Conservation (phyloP, 2,329 filamentous ascomycete species). For the Fusarium bulbicola region DNA sequence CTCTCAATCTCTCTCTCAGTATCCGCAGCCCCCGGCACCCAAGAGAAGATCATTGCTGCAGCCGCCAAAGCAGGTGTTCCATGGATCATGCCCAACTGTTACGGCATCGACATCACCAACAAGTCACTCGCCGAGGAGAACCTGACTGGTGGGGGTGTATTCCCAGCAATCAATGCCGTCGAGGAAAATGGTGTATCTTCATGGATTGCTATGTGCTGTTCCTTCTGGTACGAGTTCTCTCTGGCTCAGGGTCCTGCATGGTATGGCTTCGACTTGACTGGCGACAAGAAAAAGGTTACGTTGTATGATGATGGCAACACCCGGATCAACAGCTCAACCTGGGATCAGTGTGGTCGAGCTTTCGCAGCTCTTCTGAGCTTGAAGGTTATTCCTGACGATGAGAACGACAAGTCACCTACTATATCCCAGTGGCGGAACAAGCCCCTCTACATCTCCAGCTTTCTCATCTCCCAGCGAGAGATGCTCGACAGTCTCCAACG, state of each 20-base stretch:
- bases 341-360: constrained; percentile 65
- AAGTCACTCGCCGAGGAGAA: constrained; percentile 50
- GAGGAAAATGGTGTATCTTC: constrained; percentile 51
- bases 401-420: constrained; percentile 45
- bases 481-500: constrained; percentile 70
- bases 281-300: constrained; percentile 49
- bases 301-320: constrained; percentile 67
- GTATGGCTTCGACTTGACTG: constrained; percentile 60
- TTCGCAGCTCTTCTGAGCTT: constrained; percentile 60
- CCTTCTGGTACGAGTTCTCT: constrained; percentile 66
- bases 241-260: constrained; percentile 49
- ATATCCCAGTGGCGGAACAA: constrained; percentile 52
- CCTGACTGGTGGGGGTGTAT: constrained; percentile 35
- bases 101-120: constrained; percentile 51
- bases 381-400: constrained; percentile 54
- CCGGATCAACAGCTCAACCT: constrained; percentile 67
- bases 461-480: constrained; percentile 67
- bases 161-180: constrained; percentile 48
- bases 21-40: constrained; percentile 54
- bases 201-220: constrained; percentile 62
- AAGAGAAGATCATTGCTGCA: constrained; percentile 61
- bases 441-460: constrained; percentile 62
- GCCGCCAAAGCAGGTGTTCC: constrained; percentile 64
- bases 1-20: constrained; percentile 64
- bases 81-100: constrained; percentile 66